Base-by-base conservation (phyloP, 352 stramenopile genomes). In the Globisporangium uncinulatum region DNA sequence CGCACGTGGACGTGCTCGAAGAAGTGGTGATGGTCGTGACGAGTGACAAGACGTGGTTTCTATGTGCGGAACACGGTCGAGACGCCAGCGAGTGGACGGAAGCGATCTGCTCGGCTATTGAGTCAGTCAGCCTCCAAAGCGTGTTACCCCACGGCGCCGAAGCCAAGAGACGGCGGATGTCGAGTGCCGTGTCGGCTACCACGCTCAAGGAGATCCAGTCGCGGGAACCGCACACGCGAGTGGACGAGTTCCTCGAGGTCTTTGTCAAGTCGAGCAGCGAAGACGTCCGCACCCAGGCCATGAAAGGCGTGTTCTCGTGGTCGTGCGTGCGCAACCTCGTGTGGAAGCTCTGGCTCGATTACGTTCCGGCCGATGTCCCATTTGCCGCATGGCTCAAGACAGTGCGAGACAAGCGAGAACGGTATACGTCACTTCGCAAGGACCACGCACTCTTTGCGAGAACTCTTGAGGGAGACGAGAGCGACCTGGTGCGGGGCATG, bases 1-100 rank as follows among this genome's bases (percentile, higher is more conserved):
- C 79, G 0, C 81, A 87, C 43, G 73, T 90, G 10, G 83, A 92
- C 51, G 71, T 83, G 44, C 62, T 92, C 11, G 82, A 86, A 51
- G 82, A 92, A 56, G 77, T 92, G 15, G 47, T 92, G 55, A 90
- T 89, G 74, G 74, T 92, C 41, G 70, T 88, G 31, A 85, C 79
- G 41, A 70, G 73, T 15, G 78, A 89, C 64, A 82, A 87, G 62
- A 90, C 79, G 54, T 92, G 79, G 83, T 92, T 90, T 54, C 69
- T 92, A 19, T 92, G 83, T 36, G 79, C 79, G 3, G 73, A 85
- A 32, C 61, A 79, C 42, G 70, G 63, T 1, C 73, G 70, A 9
- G 79, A 86, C 4, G 79, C 79, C 8, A 73, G 56, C 34, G 76
- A 89, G 37, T 92, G 83, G 82, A 68, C 71, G 15, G 75, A 87